phyloP scores from a whole-genome alignment of 73 alveolate genomes.

The Tetrahymena malaccensis region DNA sequence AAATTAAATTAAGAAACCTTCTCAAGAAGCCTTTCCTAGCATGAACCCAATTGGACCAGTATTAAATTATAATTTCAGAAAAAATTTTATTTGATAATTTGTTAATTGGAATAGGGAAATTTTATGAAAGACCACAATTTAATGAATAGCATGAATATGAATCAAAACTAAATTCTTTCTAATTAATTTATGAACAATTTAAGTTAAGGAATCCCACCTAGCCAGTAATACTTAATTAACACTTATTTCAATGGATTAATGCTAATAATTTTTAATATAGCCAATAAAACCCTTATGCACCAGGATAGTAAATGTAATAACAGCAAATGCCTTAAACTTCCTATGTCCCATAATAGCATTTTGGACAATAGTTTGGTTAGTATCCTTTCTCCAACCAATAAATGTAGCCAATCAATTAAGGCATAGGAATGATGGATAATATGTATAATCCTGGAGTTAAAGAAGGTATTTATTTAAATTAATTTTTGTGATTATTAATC shows the following conservation, averaged over 20 bases:
- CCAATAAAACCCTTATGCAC: neutral
- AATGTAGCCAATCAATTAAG: neutral
- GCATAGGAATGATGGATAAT: neutral
- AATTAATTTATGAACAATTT: neutral
- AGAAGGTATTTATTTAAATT: neutral
- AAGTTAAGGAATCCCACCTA: neutral
- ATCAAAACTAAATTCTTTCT: neutral
- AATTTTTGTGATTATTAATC: neutral
- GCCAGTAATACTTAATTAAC: neutral
- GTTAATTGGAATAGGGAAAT: neutral
- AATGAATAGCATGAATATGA: neutral
- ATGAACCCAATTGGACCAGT: neutral
- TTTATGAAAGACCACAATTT: neutral
- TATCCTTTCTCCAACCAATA: neutral
- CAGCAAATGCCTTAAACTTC: neutral
- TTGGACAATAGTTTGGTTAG: neutral
- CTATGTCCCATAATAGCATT: neutral
- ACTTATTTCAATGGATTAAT: neutral
- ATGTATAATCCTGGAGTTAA: neutral
- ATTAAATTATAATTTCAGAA: neutral
- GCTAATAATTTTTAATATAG: neutral
- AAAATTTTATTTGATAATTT: too few relatives aligned
- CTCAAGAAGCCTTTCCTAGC: neutral
- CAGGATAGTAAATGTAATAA: neutral
- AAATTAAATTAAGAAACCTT: conserved; percentile 27